These are phyloP conservation scores for Colletotrichum sublineola DNA, from an alignment of 2,329 filamentous ascomycete genomes.

Conservation along the genomic window DNA sequence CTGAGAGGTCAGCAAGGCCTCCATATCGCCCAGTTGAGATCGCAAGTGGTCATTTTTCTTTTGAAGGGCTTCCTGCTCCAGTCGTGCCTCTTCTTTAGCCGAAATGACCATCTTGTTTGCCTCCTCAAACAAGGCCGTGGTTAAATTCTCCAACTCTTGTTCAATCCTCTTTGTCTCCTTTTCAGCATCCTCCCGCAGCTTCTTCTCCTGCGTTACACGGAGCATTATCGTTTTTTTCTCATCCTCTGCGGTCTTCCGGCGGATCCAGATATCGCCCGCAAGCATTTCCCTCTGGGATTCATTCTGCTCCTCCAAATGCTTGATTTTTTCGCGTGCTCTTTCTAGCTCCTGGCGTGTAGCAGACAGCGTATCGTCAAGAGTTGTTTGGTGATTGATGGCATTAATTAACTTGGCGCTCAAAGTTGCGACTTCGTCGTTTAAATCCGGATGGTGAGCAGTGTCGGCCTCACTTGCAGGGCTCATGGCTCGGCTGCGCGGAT, in stretches of 20 bases:
- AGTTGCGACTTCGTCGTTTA: constrained; percentile 83
- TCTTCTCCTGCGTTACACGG: constrained; percentile 74
- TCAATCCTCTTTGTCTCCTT: constrained; percentile 91
- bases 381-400: constrained; percentile 96
- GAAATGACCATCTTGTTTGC: constrained; percentile 98
- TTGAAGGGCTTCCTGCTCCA: constrained; percentile 83
- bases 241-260: constrained; percentile 79
- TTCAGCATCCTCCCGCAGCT: constrained; percentile 74
- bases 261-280: constrained; percentile 80
- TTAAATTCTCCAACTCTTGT: constrained; percentile 90
- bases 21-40: constrained; percentile 87
- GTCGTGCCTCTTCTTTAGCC: constrained; percentile 89
- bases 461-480: constrained; percentile 58
- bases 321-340: constrained; percentile 74
- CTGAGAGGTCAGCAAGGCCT: constrained; percentile 86
- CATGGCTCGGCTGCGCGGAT: constrained; percentile 68
- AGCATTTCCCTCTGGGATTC: constrained; percentile 80
- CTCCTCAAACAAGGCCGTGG: constrained; percentile 95
- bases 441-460: constrained; percentile 64
- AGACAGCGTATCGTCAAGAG: constrained; percentile 88
- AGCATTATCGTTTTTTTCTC: constrained; percentile 73
- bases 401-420: constrained; percentile 97
- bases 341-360: constrained; percentile 88
- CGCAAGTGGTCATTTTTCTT: constrained; percentile 90
- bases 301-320: constrained; percentile 74